These are phyloP conservation scores for Oryza rufipogon DNA, from an alignment of 176 grass and related monocot genomes.

Conservation along the genomic window DNA sequence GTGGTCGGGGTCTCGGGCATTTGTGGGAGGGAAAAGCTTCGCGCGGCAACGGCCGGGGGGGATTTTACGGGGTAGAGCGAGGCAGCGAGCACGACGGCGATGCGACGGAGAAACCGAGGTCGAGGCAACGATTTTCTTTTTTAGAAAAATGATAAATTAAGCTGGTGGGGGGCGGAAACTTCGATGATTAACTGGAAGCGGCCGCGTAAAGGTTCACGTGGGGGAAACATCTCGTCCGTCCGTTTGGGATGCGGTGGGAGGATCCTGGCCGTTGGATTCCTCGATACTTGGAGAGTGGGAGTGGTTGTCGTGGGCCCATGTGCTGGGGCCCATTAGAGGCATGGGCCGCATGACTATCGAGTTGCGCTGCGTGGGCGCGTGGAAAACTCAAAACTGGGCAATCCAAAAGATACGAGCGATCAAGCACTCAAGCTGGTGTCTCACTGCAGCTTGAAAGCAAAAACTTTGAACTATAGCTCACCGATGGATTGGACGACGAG, in stretches of 20 bases:
- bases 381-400: neutral
- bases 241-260: neutral
- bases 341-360: neutral
- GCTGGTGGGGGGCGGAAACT: neutral
- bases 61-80: constrained; percentile 14
- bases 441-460: neutral
- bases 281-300: neutral
- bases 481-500: neutral
- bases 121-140: constrained; percentile 1
- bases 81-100: constrained; percentile 40
- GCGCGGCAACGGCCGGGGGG: constrained; percentile 55
- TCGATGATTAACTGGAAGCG: neutral
- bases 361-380: neutral
- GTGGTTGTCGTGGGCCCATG: neutral
- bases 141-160: neutral
- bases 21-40: constrained; percentile 39
- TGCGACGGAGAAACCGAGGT: constrained; percentile 72
- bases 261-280: constrained; percentile 32
- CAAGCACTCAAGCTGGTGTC: neutral
- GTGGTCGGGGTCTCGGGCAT: constrained; percentile 49
- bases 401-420: neutral
- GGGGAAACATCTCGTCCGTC: neutral
- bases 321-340: neutral
- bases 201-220: neutral
- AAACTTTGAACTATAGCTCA: constrained; percentile 19